Conservation (phyloP, 495 filamentous ascomycete genomes). For the Hypoxylon subgilvum region DNA sequence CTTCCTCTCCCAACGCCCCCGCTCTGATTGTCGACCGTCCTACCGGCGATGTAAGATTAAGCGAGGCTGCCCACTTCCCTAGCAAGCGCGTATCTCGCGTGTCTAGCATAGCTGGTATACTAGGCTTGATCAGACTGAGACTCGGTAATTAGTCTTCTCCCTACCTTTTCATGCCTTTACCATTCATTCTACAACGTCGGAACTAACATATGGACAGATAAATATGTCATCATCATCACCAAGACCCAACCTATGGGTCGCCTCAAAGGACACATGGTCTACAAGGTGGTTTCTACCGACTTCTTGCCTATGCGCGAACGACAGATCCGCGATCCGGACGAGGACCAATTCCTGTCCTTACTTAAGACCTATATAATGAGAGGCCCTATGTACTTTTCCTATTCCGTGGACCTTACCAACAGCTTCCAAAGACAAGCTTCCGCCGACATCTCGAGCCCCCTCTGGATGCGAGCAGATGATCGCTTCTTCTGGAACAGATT, state of each 20-base stretch:
- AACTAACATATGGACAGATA: constrained; percentile 65
- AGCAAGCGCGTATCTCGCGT: constrained; percentile 77
- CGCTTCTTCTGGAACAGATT: constrained; percentile 99
- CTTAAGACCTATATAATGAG: constrained; percentile 78
- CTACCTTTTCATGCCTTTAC: not conserved
- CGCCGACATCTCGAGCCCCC: constrained; percentile 66
- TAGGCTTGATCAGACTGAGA: constrained; percentile 88
- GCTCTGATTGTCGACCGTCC: constrained; percentile 88
- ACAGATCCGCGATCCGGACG: constrained; percentile 85
- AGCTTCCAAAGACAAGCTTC: constrained; percentile 90
- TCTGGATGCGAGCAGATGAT: constrained; percentile 94
- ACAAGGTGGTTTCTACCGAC: constrained; percentile 88
- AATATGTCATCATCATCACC: constrained; percentile 95
- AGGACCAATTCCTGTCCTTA: constrained; percentile 84
- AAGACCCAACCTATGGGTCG: constrained; percentile 90
- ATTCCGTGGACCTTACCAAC: constrained; percentile 93
- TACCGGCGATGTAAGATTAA: constrained; percentile 87
- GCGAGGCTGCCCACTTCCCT: constrained; percentile 73
- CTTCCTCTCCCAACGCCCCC: constrained; percentile 85
- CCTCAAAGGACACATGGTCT: constrained; percentile 89
- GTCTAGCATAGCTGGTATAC: constrained; percentile 86
- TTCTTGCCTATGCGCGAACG: constrained; percentile 93
- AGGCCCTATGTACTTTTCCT: constrained; percentile 96
- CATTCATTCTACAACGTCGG: not conserved
- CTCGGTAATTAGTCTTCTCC: constrained; percentile 66